Evolutionary conservation across 1,284 basidiomycete genomes (phyloP).

Genomic region (Neonothopanus nambi): DNA sequence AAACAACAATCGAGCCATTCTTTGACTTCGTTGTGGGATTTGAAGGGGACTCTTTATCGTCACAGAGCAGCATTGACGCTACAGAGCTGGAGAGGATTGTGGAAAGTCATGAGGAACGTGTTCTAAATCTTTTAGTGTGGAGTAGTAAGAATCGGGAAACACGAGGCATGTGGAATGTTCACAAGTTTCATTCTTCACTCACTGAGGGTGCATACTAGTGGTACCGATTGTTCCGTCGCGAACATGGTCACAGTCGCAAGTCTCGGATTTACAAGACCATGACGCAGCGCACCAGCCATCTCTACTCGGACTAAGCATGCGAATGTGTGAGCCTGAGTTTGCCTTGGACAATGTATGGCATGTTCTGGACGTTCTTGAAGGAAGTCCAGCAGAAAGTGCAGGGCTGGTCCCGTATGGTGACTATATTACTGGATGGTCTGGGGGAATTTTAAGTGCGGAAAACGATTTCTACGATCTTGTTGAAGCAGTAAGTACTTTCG

Average conservation of each 20-base stretch:
- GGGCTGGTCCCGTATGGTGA: conserved; percentile 88
- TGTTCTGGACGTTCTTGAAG: conserved; percentile 94
- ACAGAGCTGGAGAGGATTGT: conserved; percentile 78
- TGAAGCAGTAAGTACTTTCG: conserved; percentile 67
- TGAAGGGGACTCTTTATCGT: conserved; percentile 63
- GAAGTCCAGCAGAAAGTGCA: conserved; percentile 89
- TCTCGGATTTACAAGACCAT: conserved; percentile 31
- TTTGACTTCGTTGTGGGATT: conserved; percentile 97
- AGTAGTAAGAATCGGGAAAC: conserved; percentile 85
- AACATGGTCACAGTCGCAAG: conserved; percentile 66
- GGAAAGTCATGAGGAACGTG: conserved; percentile 83
- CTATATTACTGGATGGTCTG: conserved; percentile 93
- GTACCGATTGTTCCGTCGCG: conserved; percentile 86
- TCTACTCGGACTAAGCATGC: conserved; percentile 88
- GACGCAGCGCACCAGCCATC: conserved; percentile 61
- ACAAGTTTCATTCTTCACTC: neutral
- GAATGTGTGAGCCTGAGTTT: conserved; percentile 84
- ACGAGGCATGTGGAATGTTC: conserved; percentile 59
- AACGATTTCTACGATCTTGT: conserved; percentile 97
- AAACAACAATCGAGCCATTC: conserved; percentile 89
- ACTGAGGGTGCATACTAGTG: conserved; percentile 45
- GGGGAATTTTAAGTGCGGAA: conserved; percentile 89
- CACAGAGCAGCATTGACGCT: conserved; percentile 65
- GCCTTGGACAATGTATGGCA: conserved; percentile 97
- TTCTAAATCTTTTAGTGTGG: conserved; percentile 84